phyloP scores from a whole-genome alignment of 345 rosid genomes.

The Gossypium ekmanianum region DNA sequence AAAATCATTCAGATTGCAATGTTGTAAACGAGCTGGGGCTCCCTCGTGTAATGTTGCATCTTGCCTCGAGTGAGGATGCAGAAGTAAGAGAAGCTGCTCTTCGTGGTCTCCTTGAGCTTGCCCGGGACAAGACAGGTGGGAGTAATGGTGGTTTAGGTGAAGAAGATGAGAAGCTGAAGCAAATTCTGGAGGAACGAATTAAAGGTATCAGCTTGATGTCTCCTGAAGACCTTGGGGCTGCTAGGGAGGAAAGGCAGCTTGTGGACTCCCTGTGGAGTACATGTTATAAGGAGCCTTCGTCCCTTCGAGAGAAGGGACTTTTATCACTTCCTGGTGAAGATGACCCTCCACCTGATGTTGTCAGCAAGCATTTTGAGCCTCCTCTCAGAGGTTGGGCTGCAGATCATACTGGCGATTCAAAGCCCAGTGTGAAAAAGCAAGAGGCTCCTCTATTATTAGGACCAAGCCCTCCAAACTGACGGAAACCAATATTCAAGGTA shows the following conservation, averaged over 20 bases:
- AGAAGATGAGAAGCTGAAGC: conserved; percentile 56
- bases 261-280: conserved; percentile 76
- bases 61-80: conserved; percentile 67
- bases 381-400: conserved; percentile 73
- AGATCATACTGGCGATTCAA: conserved; percentile 26
- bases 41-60: conserved; percentile 74
- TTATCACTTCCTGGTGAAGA: conserved; percentile 80
- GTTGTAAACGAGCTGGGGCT: conserved; percentile 65
- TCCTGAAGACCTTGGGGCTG: conserved; percentile 72
- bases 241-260: conserved; percentile 76
- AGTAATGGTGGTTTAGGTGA: conserved; percentile 36
- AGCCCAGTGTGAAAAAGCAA: conserved; percentile 41
- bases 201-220: conserved; percentile 60
- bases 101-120: conserved; percentile 63
- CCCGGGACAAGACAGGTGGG: conserved; percentile 40
- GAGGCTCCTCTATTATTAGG: conserved; percentile 66
- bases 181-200: conserved; percentile 67
- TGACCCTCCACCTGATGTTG: conserved; percentile 64
- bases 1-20: conserved; percentile 63
- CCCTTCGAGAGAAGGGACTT: conserved; percentile 62
- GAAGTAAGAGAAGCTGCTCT: conserved; percentile 86
- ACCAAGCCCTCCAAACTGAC: conserved; percentile 31
- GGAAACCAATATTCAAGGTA: conserved; percentile 14
- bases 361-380: conserved; percentile 71
- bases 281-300: conserved; percentile 65